A percentile compares a stretch with the other conserved stretches of the same genome.
Evolutionary conservation across 257 asterid species (phyloP).

Genomic region (Linderniella brevidens): DNA sequence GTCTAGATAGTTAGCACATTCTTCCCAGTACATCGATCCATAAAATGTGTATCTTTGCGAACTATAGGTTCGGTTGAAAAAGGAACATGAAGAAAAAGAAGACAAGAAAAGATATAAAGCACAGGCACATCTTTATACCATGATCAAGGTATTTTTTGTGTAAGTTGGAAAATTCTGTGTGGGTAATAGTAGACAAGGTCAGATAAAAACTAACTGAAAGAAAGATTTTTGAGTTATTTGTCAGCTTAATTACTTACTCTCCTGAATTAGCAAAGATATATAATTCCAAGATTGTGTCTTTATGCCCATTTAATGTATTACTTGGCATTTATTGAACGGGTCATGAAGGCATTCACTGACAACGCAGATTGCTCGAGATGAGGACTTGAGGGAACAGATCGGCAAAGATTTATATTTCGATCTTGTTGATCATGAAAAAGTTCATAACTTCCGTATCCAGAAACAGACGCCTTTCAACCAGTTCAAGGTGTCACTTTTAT

Average conservation of each 20-base stretch:
- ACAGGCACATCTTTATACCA: conserved; percentile 86
- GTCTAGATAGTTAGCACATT: conserved; percentile 7
- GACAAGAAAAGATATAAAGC: conserved; percentile 89
- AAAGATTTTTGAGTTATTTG: too few relatives aligned
- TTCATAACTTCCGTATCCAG: conserved; percentile 81
- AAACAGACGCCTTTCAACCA: conserved; percentile 62
- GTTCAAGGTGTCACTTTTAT: conserved; percentile 52
- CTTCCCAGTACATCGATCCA: neutral
- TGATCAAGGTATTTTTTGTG: conserved; percentile 51
- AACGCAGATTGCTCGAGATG: conserved; percentile 92
- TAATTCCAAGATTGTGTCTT: too few relatives aligned
- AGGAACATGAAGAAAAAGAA: conserved; percentile 96
- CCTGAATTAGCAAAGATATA: too few relatives aligned
- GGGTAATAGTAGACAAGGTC: too few relatives aligned
- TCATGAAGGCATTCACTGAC: conserved; percentile 10
- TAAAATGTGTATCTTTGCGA: neutral
- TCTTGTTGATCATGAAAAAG: conserved; percentile 97
- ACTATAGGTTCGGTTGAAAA: conserved; percentile 76
- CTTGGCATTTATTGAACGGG: too few relatives aligned
- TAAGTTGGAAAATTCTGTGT: neutral
- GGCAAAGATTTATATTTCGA: conserved; percentile 87
- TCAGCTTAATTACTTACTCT: too few relatives aligned
- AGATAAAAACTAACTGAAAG: too few relatives aligned
- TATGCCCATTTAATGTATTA: too few relatives aligned
- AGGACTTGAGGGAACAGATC: conserved; percentile 74